Conservation (phyloP, 495 filamentous ascomycete genomes). For the Recurvomyces mirabilis region DNA sequence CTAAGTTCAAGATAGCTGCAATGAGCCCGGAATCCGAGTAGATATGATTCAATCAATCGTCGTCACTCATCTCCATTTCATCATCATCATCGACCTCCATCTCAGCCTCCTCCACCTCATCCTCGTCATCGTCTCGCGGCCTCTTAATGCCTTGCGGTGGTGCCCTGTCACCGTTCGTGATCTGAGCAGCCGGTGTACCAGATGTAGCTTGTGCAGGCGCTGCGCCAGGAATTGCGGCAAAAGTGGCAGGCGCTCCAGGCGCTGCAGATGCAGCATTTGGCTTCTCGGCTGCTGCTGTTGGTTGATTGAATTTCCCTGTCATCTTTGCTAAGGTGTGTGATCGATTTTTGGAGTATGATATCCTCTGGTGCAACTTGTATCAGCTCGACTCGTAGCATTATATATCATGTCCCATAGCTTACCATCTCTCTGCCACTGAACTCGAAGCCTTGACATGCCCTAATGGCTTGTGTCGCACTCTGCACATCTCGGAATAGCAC, state of each 20-base stretch:
- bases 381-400: background rate
- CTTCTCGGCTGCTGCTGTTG: background rate
- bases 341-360: slow-evolving; percentile 76
- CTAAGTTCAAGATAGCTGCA: too few species aligned
- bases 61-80: slow-evolving; percentile 28
- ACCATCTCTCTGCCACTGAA: slow-evolving; percentile 85
- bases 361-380: slow-evolving; percentile 44
- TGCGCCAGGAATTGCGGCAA: slow-evolving; percentile 11
- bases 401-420: slow-evolving; percentile 22
- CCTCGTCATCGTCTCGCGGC: slow-evolving; percentile 23
- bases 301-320: slow-evolving; percentile 61
- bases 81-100: slow-evolving; percentile 31
- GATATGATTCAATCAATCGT: too few species aligned
- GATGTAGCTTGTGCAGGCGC: background rate
- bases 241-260: slow-evolving; percentile 1
- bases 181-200: background rate
- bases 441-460: slow-evolving; percentile 72
- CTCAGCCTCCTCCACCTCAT: slow-evolving; percentile 21
- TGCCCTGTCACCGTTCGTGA: slow-evolving; percentile 12
- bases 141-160: slow-evolving; percentile 24
- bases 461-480: slow-evolving; percentile 78
- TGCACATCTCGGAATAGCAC: slow-evolving; percentile 82
- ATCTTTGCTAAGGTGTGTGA: slow-evolving; percentile 79
- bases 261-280: background rate
- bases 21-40: too few species aligned